Conservation (phyloP, 2,329 filamentous ascomycete genomes). For the Neofusicoccum cordaticola region DNA sequence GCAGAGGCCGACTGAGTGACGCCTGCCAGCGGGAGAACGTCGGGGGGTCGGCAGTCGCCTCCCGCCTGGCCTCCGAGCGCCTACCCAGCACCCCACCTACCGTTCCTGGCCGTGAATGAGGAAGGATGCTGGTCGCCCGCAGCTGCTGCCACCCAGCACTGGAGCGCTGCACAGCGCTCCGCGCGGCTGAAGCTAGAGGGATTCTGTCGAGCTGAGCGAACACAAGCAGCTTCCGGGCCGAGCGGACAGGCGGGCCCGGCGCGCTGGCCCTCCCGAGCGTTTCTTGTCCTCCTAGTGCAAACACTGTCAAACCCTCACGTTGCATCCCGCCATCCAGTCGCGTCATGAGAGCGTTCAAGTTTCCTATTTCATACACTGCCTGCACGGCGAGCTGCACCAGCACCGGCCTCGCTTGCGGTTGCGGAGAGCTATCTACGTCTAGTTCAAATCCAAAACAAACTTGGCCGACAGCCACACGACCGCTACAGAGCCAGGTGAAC, state of each 20-base stretch:
- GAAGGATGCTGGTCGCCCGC: too few relatives aligned
- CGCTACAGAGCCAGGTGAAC: background rate
- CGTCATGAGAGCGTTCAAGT: background rate
- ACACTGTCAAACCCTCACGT: background rate
- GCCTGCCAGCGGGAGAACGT: background rate
- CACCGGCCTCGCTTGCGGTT: background rate
- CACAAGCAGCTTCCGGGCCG: too few relatives aligned
- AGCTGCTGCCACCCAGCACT: too few relatives aligned
- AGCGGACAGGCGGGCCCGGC: too few relatives aligned
- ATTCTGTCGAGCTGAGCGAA: too few relatives aligned
- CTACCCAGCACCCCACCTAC: too few relatives aligned
- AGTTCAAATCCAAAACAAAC: background rate
- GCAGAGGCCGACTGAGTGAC: background rate
- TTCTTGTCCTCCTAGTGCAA: background rate
- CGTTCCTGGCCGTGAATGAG: too few relatives aligned
- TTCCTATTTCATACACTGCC: background rate
- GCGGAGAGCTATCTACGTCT: conserved; percentile 11
- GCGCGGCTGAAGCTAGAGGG: too few relatives aligned
- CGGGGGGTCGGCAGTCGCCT: background rate
- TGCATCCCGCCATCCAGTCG: background rate
- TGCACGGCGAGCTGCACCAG: conserved; percentile 7
- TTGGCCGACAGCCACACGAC: conserved; percentile 1
- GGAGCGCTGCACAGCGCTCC: too few relatives aligned
- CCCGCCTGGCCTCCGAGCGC: too few relatives aligned
- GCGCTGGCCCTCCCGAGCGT: background rate